Base-by-base conservation (phyloP, 202 grass and related monocot species). In the Hordeum pubiflorum region DNA sequence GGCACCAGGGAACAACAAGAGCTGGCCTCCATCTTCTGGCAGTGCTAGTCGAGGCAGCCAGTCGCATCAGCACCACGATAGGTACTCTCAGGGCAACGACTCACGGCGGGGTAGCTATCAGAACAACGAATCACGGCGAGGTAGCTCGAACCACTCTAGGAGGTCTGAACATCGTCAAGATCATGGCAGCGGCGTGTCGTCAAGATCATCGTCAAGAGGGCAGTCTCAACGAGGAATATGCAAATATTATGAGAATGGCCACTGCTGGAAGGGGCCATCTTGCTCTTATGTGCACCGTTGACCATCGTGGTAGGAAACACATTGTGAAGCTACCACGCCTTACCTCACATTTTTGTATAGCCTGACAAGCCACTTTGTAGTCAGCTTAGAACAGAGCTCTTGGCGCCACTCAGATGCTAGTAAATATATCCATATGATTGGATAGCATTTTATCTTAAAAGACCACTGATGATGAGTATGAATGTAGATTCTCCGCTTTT, bases 251-350 rank as follows among this genome's bases (percentile, higher is more conserved):
- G 91, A 99, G 43, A 93, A 27, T 65, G 97, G 97, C 57, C 23
- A 87, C 58, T 99, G 97, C 88, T 75, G 83, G 63, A 99, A 89
- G 87, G 97, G 97, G 31, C 4, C 72, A 33, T 87, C 86, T 4
- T 99, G 97, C 92, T 89, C 81, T 24, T 99, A 89, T 73, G 24
- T 80, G 26, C 97, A 99, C 82, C 91, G 82, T 69, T 91, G 89
- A 95, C 74, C 29, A 14, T 61, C 29, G 21, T 38, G 22, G 72
- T 56, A 24, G 62, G 74, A 86, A 79, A 82, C 70, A 81, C 59
- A 44, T 82, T 38, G 23, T 39, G 48, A 29, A 76, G 5, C 34
- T 79, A 33, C 27, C 29, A 29, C 33, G 52, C 48, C 21, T 48
- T 34, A 17, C 67, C 52, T 79, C 70, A 70, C 84, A 58, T 80